A percentile compares a stretch with the other conserved stretches of the same genome.
phyloP scores from a whole-genome alignment of 345 rosid genomes.

The rapeseed (Brassica napus) region Da-Ae NC_063445.1:23205501-23206000 shows the following conservation, averaged over 20 bases:
- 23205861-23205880: slow-evolving; percentile 42
- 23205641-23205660: background rate
- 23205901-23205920: background rate
- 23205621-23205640: background rate
- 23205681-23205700: slow-evolving; percentile 19
- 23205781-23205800: slow-evolving; percentile 46
- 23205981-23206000: slow-evolving; percentile 15
- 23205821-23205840: slow-evolving; percentile 69
- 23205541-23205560: background rate
- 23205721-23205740: slow-evolving; percentile 35
- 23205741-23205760: slow-evolving; percentile 40
- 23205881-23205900: slow-evolving; percentile 15
- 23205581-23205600: background rate
- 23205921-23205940: background rate
- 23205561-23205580: background rate
- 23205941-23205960: background rate
- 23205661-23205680: background rate
- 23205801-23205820: slow-evolving; percentile 63
- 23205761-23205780: slow-evolving; percentile 39
- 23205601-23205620: background rate
- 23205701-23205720: background rate
- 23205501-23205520: background rate
- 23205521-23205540: background rate
- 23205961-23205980: slow-evolving; percentile 2
- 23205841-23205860: slow-evolving; percentile 55